Evolutionary conservation across 176 grass and related monocot species (phyloP), one percentile per base, ranked within the genome.

Genomic region (Oryza officinalis): DNA sequence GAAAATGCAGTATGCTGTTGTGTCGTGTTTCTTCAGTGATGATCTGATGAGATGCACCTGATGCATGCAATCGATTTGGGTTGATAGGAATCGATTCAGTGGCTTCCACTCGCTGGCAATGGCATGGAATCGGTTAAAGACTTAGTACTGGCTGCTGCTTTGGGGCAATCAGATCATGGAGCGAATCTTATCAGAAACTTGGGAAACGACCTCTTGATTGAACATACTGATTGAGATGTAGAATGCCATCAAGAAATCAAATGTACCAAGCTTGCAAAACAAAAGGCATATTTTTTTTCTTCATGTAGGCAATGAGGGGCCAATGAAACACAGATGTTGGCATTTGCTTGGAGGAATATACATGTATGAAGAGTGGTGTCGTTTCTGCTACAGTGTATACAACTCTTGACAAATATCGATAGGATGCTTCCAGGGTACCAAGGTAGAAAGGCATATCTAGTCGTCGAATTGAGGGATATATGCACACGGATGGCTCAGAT

Each of bases 171-270:
- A 30, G 27, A 60, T 67, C 61, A 64, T 66, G 43, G 81, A 84
- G 63, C 60, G 65, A 37, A 84, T 75, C 81, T 67, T 84, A 75
- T 84, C 41, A 83, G 25, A 46, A 83, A 73, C 28, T 17, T 52
- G 43, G 44, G 63, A 67, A 84, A 76, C 44, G 43, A 67, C 57
- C 57, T 61, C 57, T 61, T 0, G 61, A 84, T 54, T 54, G 28
- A 84, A 84, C 30, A 2, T 0, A 13, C 9, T 5, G 22, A 20
- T 25, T 37, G 32, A 80, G 47, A 69, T 80, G 50, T 35, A 3
- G 13, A 81, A 81, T 72, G 5, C 10, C 20, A 61, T 23, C 22
- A 10, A 72, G n/a, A 81, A 71, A 41, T 10, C 40, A 41, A 41
- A 81, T 40, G 79, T 18, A 70, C 13, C 72, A 13, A 26, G 5